These are phyloP conservation scores for Hebeloma cylindrosporum DNA, from an alignment of 768 basidiomycete genomes.

Conservation along the genomic window DNA sequence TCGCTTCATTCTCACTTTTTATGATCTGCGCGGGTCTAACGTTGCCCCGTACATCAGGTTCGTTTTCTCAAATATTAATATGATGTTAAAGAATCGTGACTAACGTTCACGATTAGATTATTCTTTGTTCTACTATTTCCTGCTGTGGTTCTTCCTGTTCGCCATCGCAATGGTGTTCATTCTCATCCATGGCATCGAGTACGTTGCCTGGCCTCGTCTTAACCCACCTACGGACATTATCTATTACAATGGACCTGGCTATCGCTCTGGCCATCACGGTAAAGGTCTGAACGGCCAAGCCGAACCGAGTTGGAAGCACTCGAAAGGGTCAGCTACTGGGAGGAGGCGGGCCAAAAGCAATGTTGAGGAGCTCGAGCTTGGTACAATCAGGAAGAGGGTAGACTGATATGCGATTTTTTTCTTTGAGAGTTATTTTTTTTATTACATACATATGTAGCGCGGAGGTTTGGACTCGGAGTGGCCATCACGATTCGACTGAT, in stretches of 20 bases:
- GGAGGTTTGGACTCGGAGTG: not conserved
- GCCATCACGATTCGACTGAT: too few species aligned
- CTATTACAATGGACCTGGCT: slow-evolving; percentile 88
- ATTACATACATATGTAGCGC: not conserved
- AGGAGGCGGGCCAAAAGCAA: slow-evolving; percentile 38
- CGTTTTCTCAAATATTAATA: slow-evolving; percentile 27
- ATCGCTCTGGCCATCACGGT: slow-evolving; percentile 72
- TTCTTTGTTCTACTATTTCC: slow-evolving; percentile 80
- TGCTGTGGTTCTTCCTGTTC: slow-evolving; percentile 75
- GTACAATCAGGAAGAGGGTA: slow-evolving; percentile 69
- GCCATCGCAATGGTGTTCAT: slow-evolving; percentile 69
- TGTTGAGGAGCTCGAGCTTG: slow-evolving; percentile 78
- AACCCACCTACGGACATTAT: slow-evolving; percentile 82
- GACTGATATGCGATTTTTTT: slow-evolving; percentile 42
- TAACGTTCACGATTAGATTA: slow-evolving; percentile 53
- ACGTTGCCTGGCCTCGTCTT: slow-evolving; percentile 92
- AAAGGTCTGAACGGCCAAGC: slow-evolving; percentile 57
- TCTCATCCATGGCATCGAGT: slow-evolving; percentile 83
- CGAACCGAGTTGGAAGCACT: slow-evolving; percentile 35
- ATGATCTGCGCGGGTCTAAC: slow-evolving; percentile 88
- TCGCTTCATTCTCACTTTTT: slow-evolving; percentile 77
- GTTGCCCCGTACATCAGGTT: slow-evolving; percentile 84
- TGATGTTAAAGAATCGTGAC: not conserved
- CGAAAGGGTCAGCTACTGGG: slow-evolving; percentile 35
- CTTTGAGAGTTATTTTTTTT: not conserved